A percentile compares a stretch with the other conserved stretches of the same genome.
These are phyloP conservation scores for Udeniomyces megalosporus DNA, from an alignment of 768 basidiomycete species.

Conservation along the genomic window DNA sequence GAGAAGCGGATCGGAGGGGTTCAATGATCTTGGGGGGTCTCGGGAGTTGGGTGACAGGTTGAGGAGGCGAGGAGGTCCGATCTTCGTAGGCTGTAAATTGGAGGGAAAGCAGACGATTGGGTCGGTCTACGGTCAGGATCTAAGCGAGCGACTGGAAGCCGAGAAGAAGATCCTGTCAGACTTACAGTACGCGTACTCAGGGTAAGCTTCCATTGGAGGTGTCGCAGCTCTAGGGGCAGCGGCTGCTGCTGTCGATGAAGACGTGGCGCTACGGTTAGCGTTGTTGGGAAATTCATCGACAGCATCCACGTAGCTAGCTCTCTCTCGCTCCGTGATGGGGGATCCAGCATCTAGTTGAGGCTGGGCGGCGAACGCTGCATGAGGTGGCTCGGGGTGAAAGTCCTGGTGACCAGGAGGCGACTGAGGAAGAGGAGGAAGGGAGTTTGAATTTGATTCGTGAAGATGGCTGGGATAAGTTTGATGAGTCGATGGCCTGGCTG, in stretches of 20 bases:
- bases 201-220: neutral
- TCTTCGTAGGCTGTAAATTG: neutral
- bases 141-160: neutral
- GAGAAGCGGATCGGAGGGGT: neutral
- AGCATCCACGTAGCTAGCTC: constrained; percentile 3
- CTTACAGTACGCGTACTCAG: constrained; percentile 1
- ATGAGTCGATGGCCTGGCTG: too few species aligned
- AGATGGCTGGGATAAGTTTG: too few species aligned
- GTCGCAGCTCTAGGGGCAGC: too few species aligned
- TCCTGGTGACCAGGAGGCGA: too few species aligned
- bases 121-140: too few species aligned
- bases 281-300: too few species aligned
- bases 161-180: neutral
- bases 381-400: neutral
- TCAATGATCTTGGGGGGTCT: constrained; percentile 1
- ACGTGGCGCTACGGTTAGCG: too few species aligned
- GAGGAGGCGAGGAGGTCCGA: neutral
- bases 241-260: too few species aligned
- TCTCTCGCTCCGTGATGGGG: neutral
- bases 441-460: too few species aligned
- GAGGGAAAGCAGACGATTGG: neutral
- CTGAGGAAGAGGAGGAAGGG: too few species aligned
- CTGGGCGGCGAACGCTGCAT: neutral
- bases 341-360: neutral
- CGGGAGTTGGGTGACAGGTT: neutral